Evolutionary conservation across 768 basidiomycete species (phyloP), one percentile per base, ranked within the genome.

Genomic region (Agaricus subrufescens): DNA sequence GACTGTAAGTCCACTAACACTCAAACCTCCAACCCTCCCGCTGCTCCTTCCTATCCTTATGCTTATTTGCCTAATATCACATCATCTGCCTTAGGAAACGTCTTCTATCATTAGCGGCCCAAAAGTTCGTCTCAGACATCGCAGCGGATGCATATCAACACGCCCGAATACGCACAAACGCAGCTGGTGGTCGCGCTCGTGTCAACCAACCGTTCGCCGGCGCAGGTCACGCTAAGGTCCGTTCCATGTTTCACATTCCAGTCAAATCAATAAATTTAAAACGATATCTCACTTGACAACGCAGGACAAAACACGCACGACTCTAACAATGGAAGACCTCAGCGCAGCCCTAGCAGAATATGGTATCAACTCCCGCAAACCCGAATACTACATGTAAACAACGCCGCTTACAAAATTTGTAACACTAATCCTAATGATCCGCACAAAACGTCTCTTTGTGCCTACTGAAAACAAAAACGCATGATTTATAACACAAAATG

Each of bases 91-190:
- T 45, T 40, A 97, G 95, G 55, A 98, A 97, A 75, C 90, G 96
- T 2, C 82, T 99, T 15, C 77, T 99, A 26, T 94, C 96, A 0
- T 80, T 98, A 11, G 95, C 97, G 2, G 94, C 97, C 0, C 97
- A 99, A 67, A 98, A 98, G 66, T 98, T 99, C 67, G 87, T 98
- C 44, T 91, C 94, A 6, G 96, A 98, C 66, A 95, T 99, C 54
- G 90, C 96, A 2, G 84, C 91, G 2, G 97, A 99, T 69, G 94
- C 97, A 9, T 98, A 92, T 72, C 94, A 98, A 66, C 96, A 98
- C 71, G 97, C 97, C 7, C 90, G 96, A 30, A 91, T 98, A 64
- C 85, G 97, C 38, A 91, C 92, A 1, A 96, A 92, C 58, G 93
- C 91, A 37, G 67, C 86, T 4, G 83, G 87, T 29, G 88, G 91